phyloP scores from a whole-genome alignment of 495 filamentous ascomycete species.

The Hapsidospora chrysogenum region DNA sequence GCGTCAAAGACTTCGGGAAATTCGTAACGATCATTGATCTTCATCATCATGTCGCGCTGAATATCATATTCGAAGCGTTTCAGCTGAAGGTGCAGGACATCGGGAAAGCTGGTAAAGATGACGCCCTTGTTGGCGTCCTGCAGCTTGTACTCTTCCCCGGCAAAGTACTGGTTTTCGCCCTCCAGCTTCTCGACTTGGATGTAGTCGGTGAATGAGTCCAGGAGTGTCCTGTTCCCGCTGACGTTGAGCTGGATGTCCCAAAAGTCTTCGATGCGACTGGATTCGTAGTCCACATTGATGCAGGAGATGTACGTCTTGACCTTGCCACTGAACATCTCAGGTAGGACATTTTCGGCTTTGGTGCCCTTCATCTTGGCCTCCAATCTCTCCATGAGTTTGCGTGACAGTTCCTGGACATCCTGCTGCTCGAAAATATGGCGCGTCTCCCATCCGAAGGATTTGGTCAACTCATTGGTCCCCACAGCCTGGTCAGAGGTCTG shows the following conservation, averaged over 20 bases:
- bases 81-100: slow-evolving; percentile 86
- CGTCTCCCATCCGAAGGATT: slow-evolving; percentile 95
- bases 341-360: slow-evolving; percentile 76
- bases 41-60: slow-evolving; percentile 92
- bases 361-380: slow-evolving; percentile 98
- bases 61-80: slow-evolving; percentile 98
- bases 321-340: slow-evolving; percentile 85
- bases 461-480: slow-evolving; percentile 79
- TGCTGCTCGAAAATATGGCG: slow-evolving; percentile 98
- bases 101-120: slow-evolving; percentile 90
- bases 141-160: slow-evolving; percentile 69
- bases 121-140: slow-evolving; percentile 97
- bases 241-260: slow-evolving; percentile 99
- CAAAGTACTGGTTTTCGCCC: slow-evolving; percentile 96
- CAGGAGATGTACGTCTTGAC: slow-evolving; percentile 97
- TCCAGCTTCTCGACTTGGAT: slow-evolving; percentile 92
- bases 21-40: slow-evolving; percentile 95
- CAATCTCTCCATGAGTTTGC: slow-evolving; percentile 91
- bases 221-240: slow-evolving; percentile 75
- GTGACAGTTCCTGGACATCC: slow-evolving; percentile 91
- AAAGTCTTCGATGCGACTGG: slow-evolving; percentile 86
- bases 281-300: slow-evolving; percentile 95
- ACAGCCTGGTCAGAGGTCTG: slow-evolving; percentile 73
- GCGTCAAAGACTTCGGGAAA: slow-evolving; percentile 92
- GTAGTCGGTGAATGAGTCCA: slow-evolving; percentile 92